Evolutionary conservation across 208 protist species (phyloP).

Genomic region (Leishmania aethiopica): DNA sequence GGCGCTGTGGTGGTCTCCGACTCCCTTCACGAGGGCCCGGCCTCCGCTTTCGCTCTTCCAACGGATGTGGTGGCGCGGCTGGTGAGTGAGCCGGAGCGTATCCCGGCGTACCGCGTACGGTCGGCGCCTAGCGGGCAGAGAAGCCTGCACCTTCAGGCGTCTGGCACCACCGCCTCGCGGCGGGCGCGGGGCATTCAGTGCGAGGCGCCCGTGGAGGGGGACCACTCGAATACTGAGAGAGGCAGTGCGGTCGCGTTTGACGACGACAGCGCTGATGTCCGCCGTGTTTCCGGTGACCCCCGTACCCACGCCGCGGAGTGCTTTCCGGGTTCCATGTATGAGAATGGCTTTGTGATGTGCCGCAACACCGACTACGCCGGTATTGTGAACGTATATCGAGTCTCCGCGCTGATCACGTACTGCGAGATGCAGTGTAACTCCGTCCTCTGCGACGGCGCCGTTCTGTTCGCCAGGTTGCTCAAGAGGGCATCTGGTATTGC

Average conservation of each 20-base stretch:
- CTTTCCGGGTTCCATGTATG: conserved; percentile 8
- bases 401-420: conserved; percentile 63
- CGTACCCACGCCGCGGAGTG: neutral
- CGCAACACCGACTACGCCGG: conserved; percentile 34
- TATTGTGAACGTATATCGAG: conserved; percentile 70
- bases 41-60: neutral
- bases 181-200: conserved; percentile 14
- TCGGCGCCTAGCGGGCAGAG: conserved; percentile 1
- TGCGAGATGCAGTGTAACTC: conserved; percentile 79
- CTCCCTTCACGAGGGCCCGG: neutral
- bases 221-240: neutral
- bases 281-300: neutral
- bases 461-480: conserved; percentile 55
- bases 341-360: conserved; percentile 37
- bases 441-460: conserved; percentile 54
- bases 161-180: neutral
- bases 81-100: neutral
- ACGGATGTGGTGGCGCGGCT: neutral
- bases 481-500: conserved; percentile 47
- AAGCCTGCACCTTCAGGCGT: conserved; percentile 3
- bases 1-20: neutral
- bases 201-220: conserved; percentile 15
- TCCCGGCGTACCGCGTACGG: neutral
- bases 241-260: neutral
- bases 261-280: neutral